Conservation (phyloP, 805 yeast species). For the Candida dajiaensis region DNA sequence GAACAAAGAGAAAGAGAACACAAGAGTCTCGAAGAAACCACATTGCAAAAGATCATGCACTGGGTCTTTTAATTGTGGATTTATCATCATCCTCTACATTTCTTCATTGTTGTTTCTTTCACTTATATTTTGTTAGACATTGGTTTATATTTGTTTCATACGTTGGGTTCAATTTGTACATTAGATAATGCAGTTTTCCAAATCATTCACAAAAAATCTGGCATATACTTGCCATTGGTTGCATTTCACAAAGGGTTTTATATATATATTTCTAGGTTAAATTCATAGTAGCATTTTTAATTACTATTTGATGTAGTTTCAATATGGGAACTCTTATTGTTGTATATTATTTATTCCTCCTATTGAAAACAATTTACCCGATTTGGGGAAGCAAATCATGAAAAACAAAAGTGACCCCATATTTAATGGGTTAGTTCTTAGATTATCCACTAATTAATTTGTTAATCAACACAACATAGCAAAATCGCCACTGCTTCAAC, state of each 20-base stretch:
- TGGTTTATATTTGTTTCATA: not conserved
- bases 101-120: not conserved
- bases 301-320: no score
- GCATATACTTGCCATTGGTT: not conserved
- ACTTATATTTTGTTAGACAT: not conserved
- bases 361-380: no score
- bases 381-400: no score
- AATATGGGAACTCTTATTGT: no score
- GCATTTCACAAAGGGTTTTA: not conserved
- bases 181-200: not conserved
- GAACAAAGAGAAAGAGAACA: slow-evolving; percentile 7
- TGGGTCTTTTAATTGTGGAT: slow-evolving; percentile 10
- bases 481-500: not conserved
- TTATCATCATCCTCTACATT: not conserved
- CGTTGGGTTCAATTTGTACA: not conserved
- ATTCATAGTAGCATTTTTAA: not conserved
- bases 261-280: not conserved
- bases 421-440: no score
- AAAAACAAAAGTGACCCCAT: not conserved
- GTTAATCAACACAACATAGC: no score
- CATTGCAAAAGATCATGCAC: slow-evolving; percentile 5
- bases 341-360: no score
- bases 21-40: not conserved
- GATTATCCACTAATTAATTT: no score
- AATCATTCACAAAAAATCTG: not conserved